phyloP scores from a whole-genome alignment of 2,329 filamentous ascomycete species.

The Pseudogymnoascus destructans region DNA sequence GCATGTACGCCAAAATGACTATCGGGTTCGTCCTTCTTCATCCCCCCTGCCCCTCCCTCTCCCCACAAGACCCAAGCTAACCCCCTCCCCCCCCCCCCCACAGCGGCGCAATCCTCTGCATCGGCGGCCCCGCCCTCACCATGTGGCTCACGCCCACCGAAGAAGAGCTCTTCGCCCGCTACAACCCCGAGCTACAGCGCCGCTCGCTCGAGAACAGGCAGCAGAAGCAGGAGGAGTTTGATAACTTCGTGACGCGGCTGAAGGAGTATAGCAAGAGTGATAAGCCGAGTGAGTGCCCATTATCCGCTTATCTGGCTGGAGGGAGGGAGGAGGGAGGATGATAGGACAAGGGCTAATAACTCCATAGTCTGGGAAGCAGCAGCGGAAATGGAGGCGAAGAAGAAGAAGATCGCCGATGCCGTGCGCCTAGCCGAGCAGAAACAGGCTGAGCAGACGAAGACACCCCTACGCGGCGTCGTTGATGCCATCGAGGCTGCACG shows the following conservation, averaged over 20 bases:
- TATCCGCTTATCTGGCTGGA: background rate
- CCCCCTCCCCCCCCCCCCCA: slow-evolving; percentile 33
- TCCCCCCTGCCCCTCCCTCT: slow-evolving; percentile 9
- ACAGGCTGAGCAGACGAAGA: background rate
- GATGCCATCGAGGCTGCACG: background rate
- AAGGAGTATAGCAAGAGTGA: slow-evolving; percentile 86
- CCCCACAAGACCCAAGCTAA: slow-evolving; percentile 17
- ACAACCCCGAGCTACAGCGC: slow-evolving; percentile 90
- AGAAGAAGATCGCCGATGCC: slow-evolving; percentile 21
- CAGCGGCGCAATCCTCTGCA: slow-evolving; percentile 57
- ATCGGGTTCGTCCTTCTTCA: slow-evolving; percentile 41
- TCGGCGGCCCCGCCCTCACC: slow-evolving; percentile 78
- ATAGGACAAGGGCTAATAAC: slow-evolving; percentile 8
- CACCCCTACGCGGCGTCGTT: background rate
- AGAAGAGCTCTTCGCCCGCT: slow-evolving; percentile 81
- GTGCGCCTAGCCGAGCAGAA: background rate
- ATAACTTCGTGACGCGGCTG: slow-evolving; percentile 70
- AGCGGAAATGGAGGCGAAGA: slow-evolving; percentile 29
- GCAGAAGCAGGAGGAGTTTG: slow-evolving; percentile 71
- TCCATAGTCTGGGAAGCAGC: slow-evolving; percentile 34
- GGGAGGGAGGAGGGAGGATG: background rate
- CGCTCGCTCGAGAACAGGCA: slow-evolving; percentile 68
- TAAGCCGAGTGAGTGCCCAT: slow-evolving; percentile 60
- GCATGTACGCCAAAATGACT: slow-evolving; percentile 56
- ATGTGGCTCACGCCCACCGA: slow-evolving; percentile 71